A percentile compares a stretch with the other conserved stretches of the same genome.
phyloP scores from a whole-genome alignment of 345 rosid genomes.

The Populus alba region DNA sequence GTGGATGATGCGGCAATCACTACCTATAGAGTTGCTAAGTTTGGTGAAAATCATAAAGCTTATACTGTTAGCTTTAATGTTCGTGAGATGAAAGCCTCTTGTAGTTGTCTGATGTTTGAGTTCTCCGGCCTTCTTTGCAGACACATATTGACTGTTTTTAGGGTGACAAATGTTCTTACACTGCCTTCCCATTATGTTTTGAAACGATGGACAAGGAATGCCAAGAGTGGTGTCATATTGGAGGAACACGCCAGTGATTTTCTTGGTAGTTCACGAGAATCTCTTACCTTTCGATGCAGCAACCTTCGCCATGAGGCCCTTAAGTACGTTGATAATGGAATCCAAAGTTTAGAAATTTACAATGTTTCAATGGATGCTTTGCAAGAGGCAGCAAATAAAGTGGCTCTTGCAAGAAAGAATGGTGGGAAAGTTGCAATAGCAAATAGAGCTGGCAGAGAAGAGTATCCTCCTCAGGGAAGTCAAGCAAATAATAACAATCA shows the following conservation, averaged over 20 bases:
- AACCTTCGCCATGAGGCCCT: constrained; percentile 53
- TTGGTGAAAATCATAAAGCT: constrained; percentile 49
- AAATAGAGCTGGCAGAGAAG: constrained; percentile 1
- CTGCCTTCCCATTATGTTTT: constrained; percentile 51
- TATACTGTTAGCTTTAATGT: constrained; percentile 44
- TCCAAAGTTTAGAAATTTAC: constrained; percentile 33
- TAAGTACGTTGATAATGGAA: constrained; percentile 48
- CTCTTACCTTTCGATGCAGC: constrained; percentile 46
- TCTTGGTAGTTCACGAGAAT: constrained; percentile 42
- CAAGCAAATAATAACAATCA: neutral
- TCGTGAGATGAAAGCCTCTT: constrained; percentile 51
- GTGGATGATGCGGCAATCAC: constrained; percentile 34
- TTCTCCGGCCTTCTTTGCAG: constrained; percentile 61
- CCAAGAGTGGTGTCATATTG: constrained; percentile 48
- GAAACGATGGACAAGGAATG: constrained; percentile 59
- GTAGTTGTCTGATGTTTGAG: constrained; percentile 65
- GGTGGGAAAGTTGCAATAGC: constrained; percentile 1
- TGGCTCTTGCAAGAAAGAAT: constrained; percentile 16
- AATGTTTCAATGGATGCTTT: constrained; percentile 43
- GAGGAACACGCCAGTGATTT: constrained; percentile 36
- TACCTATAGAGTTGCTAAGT: constrained; percentile 46
- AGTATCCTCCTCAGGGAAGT: neutral
- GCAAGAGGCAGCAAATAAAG: constrained; percentile 48
- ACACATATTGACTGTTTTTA: constrained; percentile 54
- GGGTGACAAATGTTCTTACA: constrained; percentile 60